A percentile compares a stretch with the other conserved stretches of the same genome.
Conservation (phyloP, 2,329 filamentous ascomycete species). For the Alternaria sp. region DNA sequence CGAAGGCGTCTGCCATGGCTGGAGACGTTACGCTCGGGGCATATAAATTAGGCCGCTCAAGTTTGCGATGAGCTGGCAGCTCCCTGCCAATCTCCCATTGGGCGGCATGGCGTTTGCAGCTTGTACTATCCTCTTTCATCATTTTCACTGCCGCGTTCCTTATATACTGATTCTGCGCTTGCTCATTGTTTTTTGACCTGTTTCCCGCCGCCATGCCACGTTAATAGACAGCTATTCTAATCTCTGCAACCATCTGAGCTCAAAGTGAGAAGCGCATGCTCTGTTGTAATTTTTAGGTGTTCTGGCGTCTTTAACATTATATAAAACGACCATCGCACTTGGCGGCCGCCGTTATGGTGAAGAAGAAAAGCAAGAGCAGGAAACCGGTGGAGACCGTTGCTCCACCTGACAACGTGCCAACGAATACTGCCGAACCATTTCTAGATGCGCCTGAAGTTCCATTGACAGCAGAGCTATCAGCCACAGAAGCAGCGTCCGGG, state of each 20-base stretch:
- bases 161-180: conserved; percentile 51
- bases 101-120: conserved; percentile 33
- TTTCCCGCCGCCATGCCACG: conserved; percentile 49
- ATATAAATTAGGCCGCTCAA: conserved; percentile 46
- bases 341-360: conserved; percentile 38
- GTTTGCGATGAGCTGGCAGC: conserved; percentile 44
- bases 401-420: conserved; percentile 38
- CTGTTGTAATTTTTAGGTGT: not conserved
- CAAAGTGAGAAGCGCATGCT: conserved; percentile 37
- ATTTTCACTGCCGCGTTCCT: conserved; percentile 37
- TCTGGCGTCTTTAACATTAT: conserved; percentile 24
- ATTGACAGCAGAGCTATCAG: conserved; percentile 29
- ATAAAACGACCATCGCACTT: conserved; percentile 32
- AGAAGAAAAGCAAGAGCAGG: conserved; percentile 45
- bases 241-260: conserved; percentile 28
- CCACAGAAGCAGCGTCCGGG: conserved; percentile 18
- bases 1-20: conserved; percentile 35
- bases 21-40: conserved; percentile 39
- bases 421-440: conserved; percentile 31
- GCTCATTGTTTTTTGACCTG: conserved; percentile 40
- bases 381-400: conserved; percentile 41
- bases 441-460: conserved; percentile 27
- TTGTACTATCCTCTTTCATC: conserved; percentile 41
- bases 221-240: conserved; percentile 45
- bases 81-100: conserved; percentile 44